These are phyloP conservation scores for Phanerodontia chrysosporium DNA, from an alignment of 768 basidiomycete genomes.

Conservation along the genomic window DNA sequence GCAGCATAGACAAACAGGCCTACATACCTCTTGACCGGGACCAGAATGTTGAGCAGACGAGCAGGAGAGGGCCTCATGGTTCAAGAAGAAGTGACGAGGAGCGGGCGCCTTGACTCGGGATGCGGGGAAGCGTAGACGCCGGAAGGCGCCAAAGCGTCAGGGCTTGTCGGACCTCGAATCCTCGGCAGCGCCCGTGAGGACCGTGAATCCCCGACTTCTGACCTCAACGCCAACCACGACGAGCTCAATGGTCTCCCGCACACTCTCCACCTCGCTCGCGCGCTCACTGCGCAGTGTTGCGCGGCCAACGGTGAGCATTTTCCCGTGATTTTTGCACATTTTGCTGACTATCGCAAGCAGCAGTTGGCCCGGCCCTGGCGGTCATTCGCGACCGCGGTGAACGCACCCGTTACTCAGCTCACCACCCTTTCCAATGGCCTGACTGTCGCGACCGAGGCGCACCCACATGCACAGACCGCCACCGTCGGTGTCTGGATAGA, in stretches of 20 bases:
- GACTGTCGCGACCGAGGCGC: constrained; percentile 89
- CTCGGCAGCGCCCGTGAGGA: constrained; percentile 6
- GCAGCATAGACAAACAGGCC: neutral
- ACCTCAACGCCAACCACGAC: constrained; percentile 22
- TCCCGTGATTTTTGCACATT: neutral
- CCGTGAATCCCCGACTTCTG: constrained; percentile 24
- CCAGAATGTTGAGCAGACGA: constrained; percentile 82
- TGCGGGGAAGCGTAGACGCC: neutral
- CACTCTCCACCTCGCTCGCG: constrained; percentile 41
- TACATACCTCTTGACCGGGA: constrained; percentile 84
- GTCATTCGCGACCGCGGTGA: constrained; percentile 71
- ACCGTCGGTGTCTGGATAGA: constrained; percentile 99
- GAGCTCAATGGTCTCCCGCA: constrained; percentile 43
- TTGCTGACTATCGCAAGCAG: neutral
- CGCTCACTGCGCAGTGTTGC: constrained; percentile 35
- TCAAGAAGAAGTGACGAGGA: neutral
- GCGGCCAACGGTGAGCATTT: constrained; percentile 29
- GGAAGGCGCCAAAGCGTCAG: neutral
- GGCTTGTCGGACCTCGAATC: neutral
- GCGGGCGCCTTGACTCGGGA: neutral
- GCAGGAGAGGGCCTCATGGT: constrained; percentile 71
- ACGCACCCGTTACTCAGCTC: constrained; percentile 81
- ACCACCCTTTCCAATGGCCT: constrained; percentile 93
- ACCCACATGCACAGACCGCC: constrained; percentile 88
- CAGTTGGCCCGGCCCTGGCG: constrained; percentile 41